Evolutionary conservation across 495 filamentous ascomycete species (phyloP), one percentile per base, ranked within the genome.

Genomic region (Chaetomium cochliodes): DNA sequence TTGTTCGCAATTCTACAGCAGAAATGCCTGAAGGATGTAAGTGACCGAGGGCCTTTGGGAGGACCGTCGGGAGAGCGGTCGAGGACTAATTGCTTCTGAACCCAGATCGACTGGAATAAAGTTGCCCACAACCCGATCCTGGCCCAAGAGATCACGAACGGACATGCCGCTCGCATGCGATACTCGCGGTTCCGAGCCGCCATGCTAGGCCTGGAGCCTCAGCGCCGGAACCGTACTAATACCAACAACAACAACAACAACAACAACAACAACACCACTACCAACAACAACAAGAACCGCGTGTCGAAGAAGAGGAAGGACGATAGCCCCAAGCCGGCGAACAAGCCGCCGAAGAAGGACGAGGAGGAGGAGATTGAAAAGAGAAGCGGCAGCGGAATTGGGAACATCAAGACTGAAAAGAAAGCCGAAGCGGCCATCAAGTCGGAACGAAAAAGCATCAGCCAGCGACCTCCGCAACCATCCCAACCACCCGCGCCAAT

Each of bases 121-220:
- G 88, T 92, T 26, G 88, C 90, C 26, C 71, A 77, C 49, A 75
- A 83, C 57, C 80, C 80, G 18, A 69, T 79, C 37, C 68, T 83
- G 41, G 62, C 74, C 8, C 79, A 87, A 51, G 79, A 83, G 60
- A 90, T 92, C 63, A 88, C 88, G 66, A 92, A 92, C 70, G 89
- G 88, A 69, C 90, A 92, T 74, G 90, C 90, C 11, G 88, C 90
- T 37, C 87, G 90, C 52, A 92, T 92, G 90, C 87, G 90, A 41
- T 92, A 85, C 74, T 87, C 85, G 23, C 86, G 90, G 47, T 90
- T 91, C 78, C 79, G 63, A n/a, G 57, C 69, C n/a, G 66, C 72
- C 39, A 75, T 80, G 69, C 63, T 80, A 13, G 77, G 76, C 46
- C 65, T 71, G 33, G 76, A 81, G 66, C 78, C 79, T 6, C 73